phyloP scores from a whole-genome alignment of 2,329 filamentous ascomycete species.

The Thielaviopsis populi region DNA sequence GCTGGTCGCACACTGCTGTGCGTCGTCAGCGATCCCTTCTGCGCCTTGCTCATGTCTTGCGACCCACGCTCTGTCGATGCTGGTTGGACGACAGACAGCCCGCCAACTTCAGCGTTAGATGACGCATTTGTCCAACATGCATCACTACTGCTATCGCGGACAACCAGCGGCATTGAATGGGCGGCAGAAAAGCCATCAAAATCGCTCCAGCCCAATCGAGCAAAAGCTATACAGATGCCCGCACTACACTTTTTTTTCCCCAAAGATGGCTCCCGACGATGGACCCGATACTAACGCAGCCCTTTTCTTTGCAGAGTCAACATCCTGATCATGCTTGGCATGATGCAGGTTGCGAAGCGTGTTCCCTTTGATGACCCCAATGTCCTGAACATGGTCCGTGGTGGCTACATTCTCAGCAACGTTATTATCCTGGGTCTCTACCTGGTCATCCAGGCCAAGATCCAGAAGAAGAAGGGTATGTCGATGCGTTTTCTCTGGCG shows the following conservation, averaged over 20 bases:
- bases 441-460: constrained; percentile 67
- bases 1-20: not conserved
- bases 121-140: not conserved
- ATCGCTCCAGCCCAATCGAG: not conserved
- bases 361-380: constrained; percentile 78
- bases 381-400: constrained; percentile 42
- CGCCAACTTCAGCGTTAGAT: not conserved
- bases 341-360: constrained; percentile 97
- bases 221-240: not conserved
- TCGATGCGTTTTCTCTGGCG: not conserved
- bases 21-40: not conserved
- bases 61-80: not conserved
- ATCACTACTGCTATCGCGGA: not conserved
- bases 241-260: not conserved
- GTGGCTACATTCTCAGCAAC: constrained; percentile 46
- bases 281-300: not conserved
- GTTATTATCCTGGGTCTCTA: constrained; percentile 74
- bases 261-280: no score
- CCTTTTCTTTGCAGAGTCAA: constrained; percentile 49
- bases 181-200: not conserved
- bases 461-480: constrained; percentile 95
- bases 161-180: not conserved
- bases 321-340: constrained; percentile 84
- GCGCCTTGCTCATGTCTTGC: not conserved
- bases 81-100: not conserved